Conservation (phyloP, 805 yeast genomes). For the Candida gorgasii region DNA sequence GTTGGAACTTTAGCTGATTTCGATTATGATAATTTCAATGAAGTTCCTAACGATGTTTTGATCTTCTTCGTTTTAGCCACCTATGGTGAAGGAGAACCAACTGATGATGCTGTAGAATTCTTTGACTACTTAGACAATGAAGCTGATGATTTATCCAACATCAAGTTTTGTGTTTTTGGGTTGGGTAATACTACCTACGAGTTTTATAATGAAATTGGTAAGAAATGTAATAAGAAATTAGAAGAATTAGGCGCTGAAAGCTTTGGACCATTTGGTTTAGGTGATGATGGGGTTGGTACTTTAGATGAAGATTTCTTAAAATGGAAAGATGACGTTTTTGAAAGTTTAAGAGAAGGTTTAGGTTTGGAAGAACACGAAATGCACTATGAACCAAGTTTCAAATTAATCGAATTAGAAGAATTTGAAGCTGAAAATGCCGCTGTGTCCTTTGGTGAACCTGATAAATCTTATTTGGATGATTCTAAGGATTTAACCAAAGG, state of each 20-base stretch:
- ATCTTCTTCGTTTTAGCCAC: slow-evolving; percentile 77
- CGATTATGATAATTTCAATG: slow-evolving; percentile 75
- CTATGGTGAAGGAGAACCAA: slow-evolving; percentile 98
- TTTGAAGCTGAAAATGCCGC: slow-evolving; percentile 30
- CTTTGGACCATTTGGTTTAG: slow-evolving; percentile 80
- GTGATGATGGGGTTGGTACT: slow-evolving; percentile 94
- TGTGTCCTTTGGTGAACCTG: slow-evolving; percentile 77
- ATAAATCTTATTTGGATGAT: slow-evolving; percentile 41
- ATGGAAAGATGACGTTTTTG: slow-evolving; percentile 85
- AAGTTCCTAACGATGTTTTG: slow-evolving; percentile 61
- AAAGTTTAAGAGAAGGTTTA: slow-evolving; percentile 60
- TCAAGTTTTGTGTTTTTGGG: slow-evolving; percentile 80
- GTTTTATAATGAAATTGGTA: slow-evolving; percentile 81
- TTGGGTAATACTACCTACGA: slow-evolving; percentile 95
- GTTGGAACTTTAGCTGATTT: slow-evolving; percentile 86
- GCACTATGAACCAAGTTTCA: slow-evolving; percentile 69
- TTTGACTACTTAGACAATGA: slow-evolving; percentile 64
- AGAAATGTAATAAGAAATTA: slow-evolving; percentile 52
- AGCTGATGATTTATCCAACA: slow-evolving; percentile 54
- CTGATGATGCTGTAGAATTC: slow-evolving; percentile 88
- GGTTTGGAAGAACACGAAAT: slow-evolving; percentile 79
- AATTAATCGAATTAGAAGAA: slow-evolving; percentile 38
- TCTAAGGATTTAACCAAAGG: slow-evolving; percentile 49
- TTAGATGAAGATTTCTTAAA: slow-evolving; percentile 92
- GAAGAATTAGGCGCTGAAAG: slow-evolving; percentile 68